Conservation (phyloP, 2,329 filamentous ascomycete species). For the Diaporthe citrichinensis region DNA sequence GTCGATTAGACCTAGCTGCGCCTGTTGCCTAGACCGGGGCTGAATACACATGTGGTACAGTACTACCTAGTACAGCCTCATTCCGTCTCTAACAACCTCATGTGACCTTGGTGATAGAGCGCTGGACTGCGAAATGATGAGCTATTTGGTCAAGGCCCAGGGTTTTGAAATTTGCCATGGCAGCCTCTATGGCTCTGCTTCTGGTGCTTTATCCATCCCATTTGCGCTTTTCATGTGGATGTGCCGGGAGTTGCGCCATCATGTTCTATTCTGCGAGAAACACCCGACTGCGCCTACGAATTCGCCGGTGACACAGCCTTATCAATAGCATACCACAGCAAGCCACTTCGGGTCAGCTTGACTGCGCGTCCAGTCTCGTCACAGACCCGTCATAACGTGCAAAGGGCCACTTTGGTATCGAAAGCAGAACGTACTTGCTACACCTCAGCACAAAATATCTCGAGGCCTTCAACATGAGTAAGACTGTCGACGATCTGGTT, state of each 20-base stretch:
- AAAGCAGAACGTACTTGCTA: neutral
- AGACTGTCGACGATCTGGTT: constrained; percentile 27
- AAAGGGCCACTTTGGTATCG: no score
- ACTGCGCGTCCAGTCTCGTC: neutral
- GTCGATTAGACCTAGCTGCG: constrained; percentile 8
- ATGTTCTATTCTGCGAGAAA: neutral
- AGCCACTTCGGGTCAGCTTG: constrained; percentile 23
- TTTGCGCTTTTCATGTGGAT: neutral
- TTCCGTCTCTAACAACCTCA: neutral
- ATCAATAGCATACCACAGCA: neutral
- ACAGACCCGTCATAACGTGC: neutral
- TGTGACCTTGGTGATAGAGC: neutral
- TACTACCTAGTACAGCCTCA: neutral
- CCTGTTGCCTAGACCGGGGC: neutral
- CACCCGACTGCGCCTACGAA: neutral
- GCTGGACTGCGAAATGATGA: neutral
- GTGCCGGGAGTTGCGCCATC: neutral
- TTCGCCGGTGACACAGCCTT: neutral
- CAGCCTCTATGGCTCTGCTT: neutral
- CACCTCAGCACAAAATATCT: neutral
- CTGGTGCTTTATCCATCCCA: neutral
- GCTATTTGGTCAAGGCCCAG: neutral
- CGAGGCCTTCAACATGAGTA: constrained; percentile 11
- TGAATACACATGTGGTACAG: neutral
- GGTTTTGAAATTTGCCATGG: neutral